Base-by-base conservation (phyloP, 768 basidiomycete species). In the Hygrophoropsis aurantiaca region DNA sequence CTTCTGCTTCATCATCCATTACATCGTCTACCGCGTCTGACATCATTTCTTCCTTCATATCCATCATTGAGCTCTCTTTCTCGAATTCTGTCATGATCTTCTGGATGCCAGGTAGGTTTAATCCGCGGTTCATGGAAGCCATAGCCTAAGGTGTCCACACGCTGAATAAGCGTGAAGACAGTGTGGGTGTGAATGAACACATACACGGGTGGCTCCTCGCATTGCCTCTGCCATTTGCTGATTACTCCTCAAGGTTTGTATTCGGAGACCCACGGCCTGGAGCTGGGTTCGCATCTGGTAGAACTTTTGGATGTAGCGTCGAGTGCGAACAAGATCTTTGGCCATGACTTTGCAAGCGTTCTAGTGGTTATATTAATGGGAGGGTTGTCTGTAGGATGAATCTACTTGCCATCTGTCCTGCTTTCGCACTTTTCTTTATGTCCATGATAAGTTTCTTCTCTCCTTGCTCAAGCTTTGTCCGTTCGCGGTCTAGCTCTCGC, bases 41-140 rank as follows among this genome's bases (percentile, higher is more conserved):
- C 97, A 97, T 99, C 90, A 98, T 97, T 66, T 97, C 95, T 70
- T 97, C 97, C 67, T 97, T 99, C 97, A 99, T 98, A 69, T 99
- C 97, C 97, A 99, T 99, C 70, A 86, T 92, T 4, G 92, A 84
- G 57, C 88, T 95, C 70, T 99, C 97, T 60, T 84, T 87, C 74
- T 99, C 97, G 59, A 99, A 99, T 38, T 99, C 95, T 58, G 85
- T 91, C 90, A 99, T 94, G 62, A 98, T 98, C 44, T 84, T 82
- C 64, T 94, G 90, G 49, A 99, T 98, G 51, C 82, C 82, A 13
- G 97, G 97, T 13, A 98, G 79, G 68, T 99, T 98, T 52, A 98
- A 79, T 34, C 91, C 91, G 40, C 90, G 81, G 64, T 97, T 98
- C 97, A 99, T 98, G 25, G 92, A 81, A 11, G 85, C 89, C 97